These are phyloP conservation scores for Aspergillus melleus DNA, from an alignment of 2,329 filamentous ascomycete species.

Conservation along the genomic window DNA sequence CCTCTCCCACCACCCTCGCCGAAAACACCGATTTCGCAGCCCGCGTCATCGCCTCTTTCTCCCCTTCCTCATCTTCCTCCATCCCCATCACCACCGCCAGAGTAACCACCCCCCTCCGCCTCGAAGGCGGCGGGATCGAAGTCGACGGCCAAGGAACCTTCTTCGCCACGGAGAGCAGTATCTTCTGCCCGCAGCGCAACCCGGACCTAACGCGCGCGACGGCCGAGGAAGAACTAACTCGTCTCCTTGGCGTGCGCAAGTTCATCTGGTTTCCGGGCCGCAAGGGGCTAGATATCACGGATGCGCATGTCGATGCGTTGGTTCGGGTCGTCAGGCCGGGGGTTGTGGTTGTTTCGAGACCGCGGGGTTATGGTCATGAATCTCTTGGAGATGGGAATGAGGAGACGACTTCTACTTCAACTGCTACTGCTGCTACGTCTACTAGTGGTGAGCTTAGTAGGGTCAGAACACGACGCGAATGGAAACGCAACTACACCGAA, in stretches of 20 bases:
- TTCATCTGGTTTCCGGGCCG: constrained; percentile 37
- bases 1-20: constrained; percentile 12
- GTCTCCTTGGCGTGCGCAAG: constrained; percentile 29
- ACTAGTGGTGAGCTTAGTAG: background rate
- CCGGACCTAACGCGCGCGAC: constrained; percentile 20
- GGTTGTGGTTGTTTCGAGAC: constrained; percentile 27
- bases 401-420: constrained; percentile 1
- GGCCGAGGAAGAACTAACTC: constrained; percentile 27
- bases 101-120: constrained; percentile 10
- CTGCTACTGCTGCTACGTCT: background rate
- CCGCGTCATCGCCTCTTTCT: constrained; percentile 9
- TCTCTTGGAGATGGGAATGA: too few species aligned
- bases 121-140: constrained; percentile 37
- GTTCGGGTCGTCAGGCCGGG: constrained; percentile 19
- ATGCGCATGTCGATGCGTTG: constrained; percentile 30
- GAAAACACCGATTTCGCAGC: constrained; percentile 19
- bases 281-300: constrained; percentile 32
- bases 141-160: constrained; percentile 38
- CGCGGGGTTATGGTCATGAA: constrained; percentile 4
- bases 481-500: constrained; percentile 21
- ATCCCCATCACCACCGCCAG: too few species aligned
- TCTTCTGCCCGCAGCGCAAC: constrained; percentile 32
- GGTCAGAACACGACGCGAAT: background rate
- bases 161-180: constrained; percentile 34
- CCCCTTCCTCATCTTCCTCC: background rate